Percentiles rank a stretch among this genome's conserved stretches.
Conservation (phyloP, 2,329 filamentous ascomycete species). For the Ramichloridium luteum region DNA sequence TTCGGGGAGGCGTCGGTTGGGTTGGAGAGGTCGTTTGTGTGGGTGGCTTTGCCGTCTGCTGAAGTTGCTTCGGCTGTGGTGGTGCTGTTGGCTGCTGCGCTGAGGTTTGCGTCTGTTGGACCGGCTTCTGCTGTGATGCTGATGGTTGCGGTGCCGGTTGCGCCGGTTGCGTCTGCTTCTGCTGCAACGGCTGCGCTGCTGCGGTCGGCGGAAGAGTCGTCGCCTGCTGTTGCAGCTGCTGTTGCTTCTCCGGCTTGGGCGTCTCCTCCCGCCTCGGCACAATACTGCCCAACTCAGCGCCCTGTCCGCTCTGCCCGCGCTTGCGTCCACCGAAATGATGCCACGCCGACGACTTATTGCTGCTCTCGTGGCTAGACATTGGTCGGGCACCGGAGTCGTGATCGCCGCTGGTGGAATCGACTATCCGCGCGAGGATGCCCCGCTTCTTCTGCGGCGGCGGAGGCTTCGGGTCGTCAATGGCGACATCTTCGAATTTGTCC, state of each 20-base stretch:
- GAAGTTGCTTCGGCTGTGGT: conserved; percentile 4
- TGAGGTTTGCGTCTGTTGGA: too few relatives aligned
- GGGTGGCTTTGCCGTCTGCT: conserved; percentile 1
- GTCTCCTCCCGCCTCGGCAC: conserved; percentile 18
- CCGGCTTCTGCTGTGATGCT: too few relatives aligned
- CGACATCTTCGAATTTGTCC: conserved; percentile 81
- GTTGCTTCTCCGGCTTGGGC: conserved; percentile 17
- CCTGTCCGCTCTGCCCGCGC: conserved; percentile 56
- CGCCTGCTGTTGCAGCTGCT: conserved; percentile 1
- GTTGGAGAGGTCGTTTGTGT: too few relatives aligned
- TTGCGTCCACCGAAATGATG: conserved; percentile 60
- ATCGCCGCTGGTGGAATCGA: conserved; percentile 39
- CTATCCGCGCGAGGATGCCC: conserved; percentile 70
- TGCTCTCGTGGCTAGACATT: conserved; percentile 11
- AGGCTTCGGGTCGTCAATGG: conserved; percentile 63
- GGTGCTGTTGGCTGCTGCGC: conserved; percentile 3
- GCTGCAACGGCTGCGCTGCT: not conserved
- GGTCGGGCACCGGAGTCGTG: conserved; percentile 20
- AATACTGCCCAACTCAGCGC: conserved; percentile 58
- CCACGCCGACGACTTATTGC: conserved; percentile 16
- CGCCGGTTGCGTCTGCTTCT: conserved; percentile 2
- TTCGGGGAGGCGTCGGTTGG: too few relatives aligned
- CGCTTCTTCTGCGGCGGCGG: conserved; percentile 50
- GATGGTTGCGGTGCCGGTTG: conserved; percentile 2
- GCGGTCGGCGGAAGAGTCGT: too few relatives aligned